Evolutionary conservation across 192 early-diverging fungal genomes (phyloP).

Genomic region (Ambispora gerdemannii): DNA sequence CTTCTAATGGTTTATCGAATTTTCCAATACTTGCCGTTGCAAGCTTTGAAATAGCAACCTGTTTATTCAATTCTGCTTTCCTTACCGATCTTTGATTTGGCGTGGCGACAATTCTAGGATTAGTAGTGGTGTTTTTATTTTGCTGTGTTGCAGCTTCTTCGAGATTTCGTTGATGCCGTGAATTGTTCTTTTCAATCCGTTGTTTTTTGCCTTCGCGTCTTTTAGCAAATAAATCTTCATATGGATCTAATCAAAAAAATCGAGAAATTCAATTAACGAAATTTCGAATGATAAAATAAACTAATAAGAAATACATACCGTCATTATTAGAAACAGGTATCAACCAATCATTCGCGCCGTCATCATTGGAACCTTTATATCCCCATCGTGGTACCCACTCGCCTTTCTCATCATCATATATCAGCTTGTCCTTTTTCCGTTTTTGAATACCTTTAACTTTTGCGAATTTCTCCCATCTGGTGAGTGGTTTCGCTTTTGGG

Average conservation of each 20-base stretch:
- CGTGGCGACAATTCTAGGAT: too few relatives aligned
- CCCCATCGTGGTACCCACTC: slow-evolving; percentile 90
- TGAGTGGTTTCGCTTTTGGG: slow-evolving; percentile 85
- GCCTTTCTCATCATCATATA: slow-evolving; percentile 76
- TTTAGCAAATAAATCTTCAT: slow-evolving; percentile 82
- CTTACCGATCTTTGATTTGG: slow-evolving; percentile 58
- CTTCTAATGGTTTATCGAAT: slow-evolving; percentile 80
- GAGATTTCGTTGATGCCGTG: slow-evolving; percentile 79
- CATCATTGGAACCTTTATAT: slow-evolving; percentile 78
- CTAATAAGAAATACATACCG: slow-evolving; percentile 11
- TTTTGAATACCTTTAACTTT: slow-evolving; percentile 92
- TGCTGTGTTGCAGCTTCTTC: slow-evolving; percentile 67
- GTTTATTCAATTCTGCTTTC: slow-evolving; percentile 69
- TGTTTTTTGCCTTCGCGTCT: slow-evolving; percentile 82
- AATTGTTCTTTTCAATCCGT: slow-evolving; percentile 83
- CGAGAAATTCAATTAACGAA: background rate
- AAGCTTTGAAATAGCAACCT: slow-evolving; percentile 71
- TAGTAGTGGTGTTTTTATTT: slow-evolving; percentile 43
- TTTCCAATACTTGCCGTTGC: slow-evolving; percentile 90
- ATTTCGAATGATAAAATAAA: background rate
- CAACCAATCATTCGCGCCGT: slow-evolving; percentile 84
- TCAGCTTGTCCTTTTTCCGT: slow-evolving; percentile 75
- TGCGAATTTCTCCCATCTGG: slow-evolving; percentile 99
- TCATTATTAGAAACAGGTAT: slow-evolving; percentile 82
- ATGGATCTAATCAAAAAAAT: slow-evolving; percentile 56